phyloP scores from a whole-genome alignment of 768 basidiomycete genomes.

The Termitomyces heimii region DNA sequence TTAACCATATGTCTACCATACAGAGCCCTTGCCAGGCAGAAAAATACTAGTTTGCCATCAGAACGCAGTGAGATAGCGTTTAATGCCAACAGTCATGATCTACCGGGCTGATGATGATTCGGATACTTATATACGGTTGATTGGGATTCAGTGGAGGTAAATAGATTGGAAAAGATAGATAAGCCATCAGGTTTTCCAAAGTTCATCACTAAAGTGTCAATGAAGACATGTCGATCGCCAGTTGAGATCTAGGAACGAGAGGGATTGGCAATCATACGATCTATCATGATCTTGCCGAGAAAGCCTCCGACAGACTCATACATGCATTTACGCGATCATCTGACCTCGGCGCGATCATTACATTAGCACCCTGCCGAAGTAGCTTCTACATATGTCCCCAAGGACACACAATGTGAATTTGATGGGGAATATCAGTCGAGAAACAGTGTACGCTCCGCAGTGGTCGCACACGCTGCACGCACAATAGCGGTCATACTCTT shows the following conservation, averaged over 20 bases:
- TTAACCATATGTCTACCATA: conserved; percentile 1
- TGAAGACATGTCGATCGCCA: conserved; percentile 5
- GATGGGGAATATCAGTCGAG: neutral
- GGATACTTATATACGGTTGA: neutral
- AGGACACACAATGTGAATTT: neutral
- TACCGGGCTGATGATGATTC: neutral
- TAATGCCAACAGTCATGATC: neutral
- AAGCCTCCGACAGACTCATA: conserved; percentile 11
- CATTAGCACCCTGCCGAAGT: neutral
- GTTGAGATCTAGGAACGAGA: conserved; percentile 13
- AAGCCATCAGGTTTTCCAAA: neutral
- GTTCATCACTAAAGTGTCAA: conserved; percentile 8
- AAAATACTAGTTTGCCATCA: conserved; percentile 2
- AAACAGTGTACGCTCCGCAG: too few species aligned
- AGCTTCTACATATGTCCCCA: neutral
- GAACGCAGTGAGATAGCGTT: neutral
- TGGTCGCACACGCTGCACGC: too few species aligned
- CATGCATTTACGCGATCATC: conserved; percentile 7
- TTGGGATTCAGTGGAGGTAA: conserved; percentile 2
- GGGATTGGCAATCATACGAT: conserved; percentile 11
- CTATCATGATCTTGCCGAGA: conserved; percentile 7
- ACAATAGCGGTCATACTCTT: neutral
- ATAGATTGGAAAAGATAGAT: neutral
- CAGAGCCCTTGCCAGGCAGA: conserved; percentile 1
- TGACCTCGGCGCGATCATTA: conserved; percentile 14